Conservation (phyloP, 2,329 filamentous ascomycete species). For the Exophiala alcalophila region DNA sequence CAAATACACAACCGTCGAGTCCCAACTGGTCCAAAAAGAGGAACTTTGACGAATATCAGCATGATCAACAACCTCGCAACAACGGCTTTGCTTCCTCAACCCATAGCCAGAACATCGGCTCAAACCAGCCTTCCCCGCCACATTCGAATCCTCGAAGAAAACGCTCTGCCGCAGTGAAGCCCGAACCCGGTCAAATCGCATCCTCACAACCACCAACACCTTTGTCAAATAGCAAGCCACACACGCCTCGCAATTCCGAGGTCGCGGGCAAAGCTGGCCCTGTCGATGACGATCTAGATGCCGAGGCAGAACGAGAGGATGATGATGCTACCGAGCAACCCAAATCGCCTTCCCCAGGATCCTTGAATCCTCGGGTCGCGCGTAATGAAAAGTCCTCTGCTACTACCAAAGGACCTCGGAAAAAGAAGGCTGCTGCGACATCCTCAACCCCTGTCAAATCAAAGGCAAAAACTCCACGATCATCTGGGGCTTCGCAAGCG, state of each 20-base stretch:
- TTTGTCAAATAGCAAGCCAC: constrained; percentile 21
- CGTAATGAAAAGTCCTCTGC: constrained; percentile 17
- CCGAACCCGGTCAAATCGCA: constrained; percentile 10
- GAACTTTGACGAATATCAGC: constrained; percentile 26
- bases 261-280: neutral
- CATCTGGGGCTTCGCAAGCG: constrained; percentile 2
- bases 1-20: constrained; percentile 31
- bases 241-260: constrained; percentile 18
- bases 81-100: constrained; percentile 16
- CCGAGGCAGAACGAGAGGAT: constrained; percentile 20
- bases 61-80: constrained; percentile 19
- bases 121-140: constrained; percentile 12
- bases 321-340: constrained; percentile 15
- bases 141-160: constrained; percentile 12
- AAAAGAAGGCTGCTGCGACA: constrained; percentile 12
- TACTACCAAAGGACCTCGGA: constrained; percentile 12
- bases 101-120: constrained; percentile 9
- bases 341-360: constrained; percentile 24
- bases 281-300: constrained; percentile 20
- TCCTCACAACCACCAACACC: constrained; percentile 24
- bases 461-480: constrained; percentile 15
- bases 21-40: constrained; percentile 28
- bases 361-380: constrained; percentile 21
- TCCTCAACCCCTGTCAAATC: constrained; percentile 14
- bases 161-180: constrained; percentile 19